A percentile compares a stretch with the other conserved stretches of the same genome.
phyloP scores from a whole-genome alignment of 106 monocot genomes.

The Phalaenopsis equestris region DNA sequence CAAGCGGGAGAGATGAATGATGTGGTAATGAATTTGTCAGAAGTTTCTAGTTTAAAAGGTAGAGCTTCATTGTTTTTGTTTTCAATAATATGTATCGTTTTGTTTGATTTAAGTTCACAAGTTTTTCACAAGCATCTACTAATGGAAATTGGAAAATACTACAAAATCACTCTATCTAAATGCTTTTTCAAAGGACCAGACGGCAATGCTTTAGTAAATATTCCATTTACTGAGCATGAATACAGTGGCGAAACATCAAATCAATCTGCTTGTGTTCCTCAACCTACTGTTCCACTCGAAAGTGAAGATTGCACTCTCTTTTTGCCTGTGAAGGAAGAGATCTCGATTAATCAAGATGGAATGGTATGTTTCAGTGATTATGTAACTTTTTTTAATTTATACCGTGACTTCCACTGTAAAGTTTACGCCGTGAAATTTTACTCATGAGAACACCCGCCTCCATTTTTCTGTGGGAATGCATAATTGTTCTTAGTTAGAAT shows the following conservation, averaged over 20 bases:
- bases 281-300: not conserved
- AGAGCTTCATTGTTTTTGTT: too few species aligned
- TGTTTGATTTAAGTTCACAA: not conserved
- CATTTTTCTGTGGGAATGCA: too few species aligned
- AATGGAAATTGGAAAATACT: not conserved
- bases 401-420: not conserved
- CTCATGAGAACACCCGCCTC: too few species aligned
- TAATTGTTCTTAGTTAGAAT: too few species aligned
- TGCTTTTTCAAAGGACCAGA: not conserved
- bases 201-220: not conserved
- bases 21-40: not conserved
- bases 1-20: not conserved
- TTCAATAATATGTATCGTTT: too few species aligned
- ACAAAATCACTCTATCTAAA: not conserved
- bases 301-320: not conserved
- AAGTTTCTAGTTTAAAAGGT: constrained; percentile 10
- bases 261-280: not conserved
- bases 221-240: not conserved
- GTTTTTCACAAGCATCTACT: not conserved
- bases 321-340: not conserved
- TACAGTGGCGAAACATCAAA: not conserved
- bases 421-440: too few species aligned
- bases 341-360: not conserved
- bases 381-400: not conserved
- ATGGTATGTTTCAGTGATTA: not conserved